Evolutionary conservation across 2,329 filamentous ascomycete genomes (phyloP), one percentile per base, ranked within the genome.

Genomic region (Lecanosticta acicola): DNA sequence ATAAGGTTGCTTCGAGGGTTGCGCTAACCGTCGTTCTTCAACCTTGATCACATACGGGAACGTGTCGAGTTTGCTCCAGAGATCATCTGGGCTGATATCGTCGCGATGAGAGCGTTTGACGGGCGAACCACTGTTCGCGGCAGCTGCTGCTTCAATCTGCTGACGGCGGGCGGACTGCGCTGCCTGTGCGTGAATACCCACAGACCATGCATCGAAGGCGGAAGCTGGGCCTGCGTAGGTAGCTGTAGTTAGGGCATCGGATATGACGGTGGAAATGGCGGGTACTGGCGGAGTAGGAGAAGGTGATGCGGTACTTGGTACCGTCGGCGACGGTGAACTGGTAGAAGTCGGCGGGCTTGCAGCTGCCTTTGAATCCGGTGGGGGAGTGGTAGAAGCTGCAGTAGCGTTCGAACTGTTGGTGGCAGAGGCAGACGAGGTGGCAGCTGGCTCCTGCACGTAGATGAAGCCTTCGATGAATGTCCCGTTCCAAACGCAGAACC

Each of bases 401-500:
- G 19, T 24, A 16, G 48, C 39, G 11, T 46, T 45, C 10, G 48
- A 45, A 14, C 36, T 50, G 4, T 46, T 16, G n/a, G 49, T 35
- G 13, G 41, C 21, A 18, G 41, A 40, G 37, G 40, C 33, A 32
- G 45, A 55, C 17, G 45, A 54, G 26, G 41, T 47, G 13, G 36
- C 42, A 11, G 39, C 43, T 34, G 51, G 36, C 11, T 68, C 66
- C 43, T 78, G 73, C 43, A 79, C 69, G 57, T 84, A 86, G 38
- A 86, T 74, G 63, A 84, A 85, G 32, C 78, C 77, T 61, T 85
- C 82, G 40, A 85, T 71, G 43, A 80, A 71, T 0, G 82, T 85
- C 11, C 71, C 68, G 59, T 85, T 85, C 80, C 81, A 86, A 61
- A 77, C 78, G 63, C 82, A 86, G 57, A 80, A 83, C 81, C 81